Percentiles rank a stretch among this genome's conserved stretches.
These are phyloP conservation scores for Bisporella sp. DNA, from an alignment of 2,329 filamentous ascomycete species.

Conservation along the genomic window DNA sequence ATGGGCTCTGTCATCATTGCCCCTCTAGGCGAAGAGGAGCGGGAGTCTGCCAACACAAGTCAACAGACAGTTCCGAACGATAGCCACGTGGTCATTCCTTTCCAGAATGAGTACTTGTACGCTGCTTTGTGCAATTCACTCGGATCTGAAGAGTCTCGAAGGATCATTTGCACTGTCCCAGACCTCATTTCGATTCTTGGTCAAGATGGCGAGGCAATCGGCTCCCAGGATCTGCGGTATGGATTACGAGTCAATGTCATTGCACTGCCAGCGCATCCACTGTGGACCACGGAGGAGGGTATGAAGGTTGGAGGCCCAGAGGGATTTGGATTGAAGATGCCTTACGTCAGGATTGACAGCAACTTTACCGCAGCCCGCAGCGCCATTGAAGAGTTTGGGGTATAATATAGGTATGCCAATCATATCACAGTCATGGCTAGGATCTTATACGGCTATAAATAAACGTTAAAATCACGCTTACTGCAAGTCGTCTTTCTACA, in stretches of 20 bases:
- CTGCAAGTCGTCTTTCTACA: too few relatives aligned
- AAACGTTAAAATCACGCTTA: too few relatives aligned
- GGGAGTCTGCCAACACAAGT: background rate
- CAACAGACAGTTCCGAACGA: conserved; percentile 26
- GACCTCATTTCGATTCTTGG: conserved; percentile 43
- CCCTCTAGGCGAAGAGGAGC: background rate
- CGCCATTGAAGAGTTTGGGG: too few relatives aligned
- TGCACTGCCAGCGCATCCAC: conserved; percentile 34
- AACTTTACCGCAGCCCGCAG: too few relatives aligned
- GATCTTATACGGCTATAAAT: too few relatives aligned
- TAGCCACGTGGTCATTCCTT: conserved; percentile 55
- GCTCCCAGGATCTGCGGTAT: conserved; percentile 48
- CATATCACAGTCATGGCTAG: too few relatives aligned
- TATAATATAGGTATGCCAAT: too few relatives aligned
- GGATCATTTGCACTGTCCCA: conserved; percentile 32
- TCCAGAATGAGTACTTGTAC: conserved; percentile 71
- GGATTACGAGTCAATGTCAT: conserved; percentile 44
- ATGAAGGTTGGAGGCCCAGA: conserved; percentile 42
- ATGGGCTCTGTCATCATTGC: conserved; percentile 54
- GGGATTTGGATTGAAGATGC: too few relatives aligned
- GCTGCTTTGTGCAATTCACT: conserved; percentile 28
- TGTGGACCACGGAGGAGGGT: conserved; percentile 49
- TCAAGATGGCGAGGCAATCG: conserved; percentile 41
- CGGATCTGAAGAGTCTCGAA: conserved; percentile 28
- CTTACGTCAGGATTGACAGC: too few relatives aligned